Conservation (phyloP, 1,284 basidiomycete genomes). For the Fomitopsis palustris region DNA sequence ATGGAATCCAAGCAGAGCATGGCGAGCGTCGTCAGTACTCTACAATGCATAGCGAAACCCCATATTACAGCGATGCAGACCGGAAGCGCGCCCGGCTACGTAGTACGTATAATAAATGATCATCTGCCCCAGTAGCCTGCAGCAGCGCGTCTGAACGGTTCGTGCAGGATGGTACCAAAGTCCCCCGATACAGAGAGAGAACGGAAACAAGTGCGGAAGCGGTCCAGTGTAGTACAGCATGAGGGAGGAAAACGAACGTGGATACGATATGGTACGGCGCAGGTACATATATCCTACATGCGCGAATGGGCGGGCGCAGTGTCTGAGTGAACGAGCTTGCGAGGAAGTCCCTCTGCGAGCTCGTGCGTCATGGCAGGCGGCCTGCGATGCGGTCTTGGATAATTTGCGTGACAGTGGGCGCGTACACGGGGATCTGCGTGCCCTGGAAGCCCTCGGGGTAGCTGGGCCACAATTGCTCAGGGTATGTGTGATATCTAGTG, state of each 20-base stretch:
- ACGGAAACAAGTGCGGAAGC: not conserved
- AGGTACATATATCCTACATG: not conserved
- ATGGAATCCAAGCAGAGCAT: not conserved
- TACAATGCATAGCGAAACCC: not conserved
- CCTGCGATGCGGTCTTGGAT: conserved; percentile 57
- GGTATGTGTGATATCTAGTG: conserved; percentile 44
- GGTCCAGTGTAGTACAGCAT: not conserved
- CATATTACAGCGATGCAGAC: not conserved
- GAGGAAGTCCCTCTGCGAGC: not conserved
- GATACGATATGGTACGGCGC: not conserved
- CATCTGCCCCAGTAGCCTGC: too few relatives aligned
- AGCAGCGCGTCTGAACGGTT: too few relatives aligned
- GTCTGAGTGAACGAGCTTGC: not conserved
- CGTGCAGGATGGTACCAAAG: not conserved
- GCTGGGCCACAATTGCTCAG: conserved; percentile 47
- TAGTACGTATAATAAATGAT: too few relatives aligned
- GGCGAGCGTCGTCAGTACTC: not conserved
- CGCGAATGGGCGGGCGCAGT: not conserved
- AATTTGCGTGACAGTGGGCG: conserved; percentile 47
- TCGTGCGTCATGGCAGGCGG: conserved; percentile 5
- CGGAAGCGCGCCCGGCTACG: not conserved
- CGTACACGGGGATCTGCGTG: conserved; percentile 62
- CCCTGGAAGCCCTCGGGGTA: conserved; percentile 82
- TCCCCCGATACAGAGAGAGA: not conserved
- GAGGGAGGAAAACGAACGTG: not conserved